Evolutionary conservation across 1,284 basidiomycete species (phyloP).

Genomic region (Cryptococcus jaspeensis): DNA sequence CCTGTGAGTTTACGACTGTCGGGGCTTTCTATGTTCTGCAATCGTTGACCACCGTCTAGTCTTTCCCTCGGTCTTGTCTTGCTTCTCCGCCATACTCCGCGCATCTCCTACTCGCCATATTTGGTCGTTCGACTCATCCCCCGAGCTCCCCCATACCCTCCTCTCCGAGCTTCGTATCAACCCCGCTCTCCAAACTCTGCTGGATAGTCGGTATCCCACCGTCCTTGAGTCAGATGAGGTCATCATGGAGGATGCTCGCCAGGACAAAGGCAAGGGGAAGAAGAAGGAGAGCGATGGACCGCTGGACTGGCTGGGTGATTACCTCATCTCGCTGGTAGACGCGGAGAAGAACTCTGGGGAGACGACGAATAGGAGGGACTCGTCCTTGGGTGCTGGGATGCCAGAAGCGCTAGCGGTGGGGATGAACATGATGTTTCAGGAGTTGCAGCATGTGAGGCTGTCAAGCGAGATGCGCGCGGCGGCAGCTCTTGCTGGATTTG

Average conservation of each 20-base stretch:
- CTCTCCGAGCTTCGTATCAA: slow-evolving; percentile 83
- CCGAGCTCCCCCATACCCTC: slow-evolving; percentile 61
- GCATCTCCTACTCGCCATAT: slow-evolving; percentile 59
- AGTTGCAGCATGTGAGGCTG: slow-evolving; percentile 72
- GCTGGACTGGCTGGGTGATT: slow-evolving; percentile 37
- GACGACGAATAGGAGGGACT: neutral
- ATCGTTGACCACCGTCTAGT: slow-evolving; percentile 53
- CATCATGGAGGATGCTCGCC: neutral
- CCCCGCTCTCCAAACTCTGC: slow-evolving; percentile 58
- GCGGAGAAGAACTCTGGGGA: slow-evolving; percentile 45
- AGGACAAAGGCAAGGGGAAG: slow-evolving; percentile 29
- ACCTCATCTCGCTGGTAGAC: slow-evolving; percentile 38
- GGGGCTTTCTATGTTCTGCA: neutral
- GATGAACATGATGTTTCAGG: slow-evolving; percentile 69
- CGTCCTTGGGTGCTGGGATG: slow-evolving; percentile 42
- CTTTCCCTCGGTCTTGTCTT: slow-evolving; percentile 62
- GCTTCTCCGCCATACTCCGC: slow-evolving; percentile 54
- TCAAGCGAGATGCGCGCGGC: slow-evolving; percentile 57
- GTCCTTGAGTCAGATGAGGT: neutral
- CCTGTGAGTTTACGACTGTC: slow-evolving; percentile 38
- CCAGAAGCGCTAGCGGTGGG: slow-evolving; percentile 67
- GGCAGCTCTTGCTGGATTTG: slow-evolving; percentile 61
- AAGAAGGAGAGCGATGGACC: slow-evolving; percentile 8
- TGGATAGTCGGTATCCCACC: slow-evolving; percentile 44
- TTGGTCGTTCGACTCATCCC: slow-evolving; percentile 64